Evolutionary conservation across 345 rosid genomes (phyloP), one percentile per base, ranked within the genome.

Genomic region (Brassica cretica): DNA sequence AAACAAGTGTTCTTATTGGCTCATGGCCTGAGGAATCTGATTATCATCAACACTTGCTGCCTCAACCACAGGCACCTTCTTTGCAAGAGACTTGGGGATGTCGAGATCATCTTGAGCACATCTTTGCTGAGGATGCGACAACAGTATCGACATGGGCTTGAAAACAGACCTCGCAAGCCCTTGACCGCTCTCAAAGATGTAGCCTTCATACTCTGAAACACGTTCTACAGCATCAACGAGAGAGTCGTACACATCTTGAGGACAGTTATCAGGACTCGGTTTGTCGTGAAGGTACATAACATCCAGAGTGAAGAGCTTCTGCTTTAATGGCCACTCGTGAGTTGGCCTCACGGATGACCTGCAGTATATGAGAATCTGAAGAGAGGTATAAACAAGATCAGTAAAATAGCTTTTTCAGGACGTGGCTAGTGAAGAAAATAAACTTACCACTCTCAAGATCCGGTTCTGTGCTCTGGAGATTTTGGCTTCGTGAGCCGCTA

Each of bases 211-310:
- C 83, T 94, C 95, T 4, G 92, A 84, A 41, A 92, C 90, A 15
- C 81, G 89, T 67, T 94, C 98, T 14, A 94, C 97, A 19, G 89
- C 86, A 30, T 92, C 97, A 0, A 89, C 92, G 0, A 94, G 95
- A 10, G 84, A 74, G 83, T 91, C 95, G 30, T 91, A 94, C 29
- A 89, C 97, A 61, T 82, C 88, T 82, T 94, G 98, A 5, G 98
- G 98, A 81, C 96, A 92, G 80, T 92, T 94, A 49, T 91, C 95
- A 5, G 89, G 93, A 30, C 91, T 85, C 39, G 98, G 98, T 83
- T 92, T 94, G 80, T 92, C 91, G 2, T 94, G 98, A 65, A 94
- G 89, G 83, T 94, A 92, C 85, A 94, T 84, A 76, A 94, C 98
- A 84, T 94, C 98, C 51, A 94, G 65, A 5, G 97, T 91, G 89